Base-by-base conservation (phyloP, 345 rosid genomes). In the Ceriops zippeliana region DNA sequence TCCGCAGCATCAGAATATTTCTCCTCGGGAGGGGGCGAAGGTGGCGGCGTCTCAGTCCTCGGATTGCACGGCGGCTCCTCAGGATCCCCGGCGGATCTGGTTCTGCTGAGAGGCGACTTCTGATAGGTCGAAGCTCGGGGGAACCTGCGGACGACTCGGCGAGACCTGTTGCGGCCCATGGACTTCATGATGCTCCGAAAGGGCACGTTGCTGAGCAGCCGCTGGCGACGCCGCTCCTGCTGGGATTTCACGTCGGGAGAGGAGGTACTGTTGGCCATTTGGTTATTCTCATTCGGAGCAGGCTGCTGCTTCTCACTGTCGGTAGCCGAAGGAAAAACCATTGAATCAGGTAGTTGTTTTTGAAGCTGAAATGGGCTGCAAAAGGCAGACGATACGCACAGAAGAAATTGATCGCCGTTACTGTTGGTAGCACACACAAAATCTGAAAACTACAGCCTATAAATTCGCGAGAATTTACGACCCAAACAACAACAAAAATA, bases 151-250 rank as follows among this genome's bases (percentile, higher is more conserved):
- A 66, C 68, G 27, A 85, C 82, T 57, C 78, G 84, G 28, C 71
- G 61, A 37, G 66, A 24, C 27, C 17, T 6, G 13, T 19, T 47
- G 58, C 81, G 82, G 70, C 77, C 82, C 81, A 76, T 70, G 17
- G 85, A 73, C 96, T 89, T 85, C 61, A 75, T 82, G 5, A 89
- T 84, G 75, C 76, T 84, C 65, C 82, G 80, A 3, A 89, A 67
- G 2, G 89, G 76, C 61, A 87, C 85, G 75, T 89, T 87, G 17
- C 85, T 24, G 26, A 24, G 26, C 26, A 24, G 26, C 26, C 26
- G 26, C 26, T 24, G 96, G 27, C 85, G 90, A 37, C 86, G 89
- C 56, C 86, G 58, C 52, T 86, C 30, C 1, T 54, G 65, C 6
- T 58, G 78, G n/a, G 87, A 65, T 34, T 87, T 89, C 28, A 54